These are phyloP conservation scores for Leishmania arabica DNA, from an alignment of 208 protist genomes.

Conservation along the genomic window DNA sequence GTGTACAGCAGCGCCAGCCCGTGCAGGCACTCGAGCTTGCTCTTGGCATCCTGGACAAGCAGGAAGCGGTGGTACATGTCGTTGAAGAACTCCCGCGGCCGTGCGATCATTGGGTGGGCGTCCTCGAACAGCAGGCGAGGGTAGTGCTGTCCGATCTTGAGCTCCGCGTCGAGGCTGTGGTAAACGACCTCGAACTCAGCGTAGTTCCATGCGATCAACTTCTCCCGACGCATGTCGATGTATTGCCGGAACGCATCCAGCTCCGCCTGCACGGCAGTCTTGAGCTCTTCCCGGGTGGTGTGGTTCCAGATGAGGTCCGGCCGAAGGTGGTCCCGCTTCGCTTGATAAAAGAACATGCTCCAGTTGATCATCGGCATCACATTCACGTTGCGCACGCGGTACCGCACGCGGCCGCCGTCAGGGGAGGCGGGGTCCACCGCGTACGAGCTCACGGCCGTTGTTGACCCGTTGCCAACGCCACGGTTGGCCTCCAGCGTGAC, in stretches of 20 bases:
- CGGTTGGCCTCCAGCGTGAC: constrained; percentile 23
- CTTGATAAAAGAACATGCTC: constrained; percentile 89
- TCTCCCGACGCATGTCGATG: constrained; percentile 37
- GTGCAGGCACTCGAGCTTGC: constrained; percentile 82
- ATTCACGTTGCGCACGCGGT: constrained; percentile 50
- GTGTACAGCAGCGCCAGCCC: constrained; percentile 91
- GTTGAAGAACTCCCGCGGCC: constrained; percentile 91
- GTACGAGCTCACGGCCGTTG: not conserved
- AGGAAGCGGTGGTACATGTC: constrained; percentile 95
- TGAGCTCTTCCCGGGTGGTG: constrained; percentile 89
- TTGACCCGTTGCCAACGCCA: not conserved
- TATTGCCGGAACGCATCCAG: constrained; percentile 68
- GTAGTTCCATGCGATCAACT: constrained; percentile 90
- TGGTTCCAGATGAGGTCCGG: constrained; percentile 95
- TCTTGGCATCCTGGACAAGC: constrained; percentile 69
- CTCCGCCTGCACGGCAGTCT: constrained; percentile 85
- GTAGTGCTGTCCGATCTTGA: constrained; percentile 90
- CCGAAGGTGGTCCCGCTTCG: constrained; percentile 83
- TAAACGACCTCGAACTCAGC: constrained; percentile 94
- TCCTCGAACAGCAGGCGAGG: constrained; percentile 90
- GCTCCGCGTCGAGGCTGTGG: constrained; percentile 85
- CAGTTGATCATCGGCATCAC: constrained; percentile 88
- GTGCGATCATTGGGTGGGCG: constrained; percentile 59
- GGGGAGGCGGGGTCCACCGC: not conserved
- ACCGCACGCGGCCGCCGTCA: constrained; percentile 29